phyloP scores from a whole-genome alignment of 306 rosid species.

The Ormosia semicastrata region DNA sequence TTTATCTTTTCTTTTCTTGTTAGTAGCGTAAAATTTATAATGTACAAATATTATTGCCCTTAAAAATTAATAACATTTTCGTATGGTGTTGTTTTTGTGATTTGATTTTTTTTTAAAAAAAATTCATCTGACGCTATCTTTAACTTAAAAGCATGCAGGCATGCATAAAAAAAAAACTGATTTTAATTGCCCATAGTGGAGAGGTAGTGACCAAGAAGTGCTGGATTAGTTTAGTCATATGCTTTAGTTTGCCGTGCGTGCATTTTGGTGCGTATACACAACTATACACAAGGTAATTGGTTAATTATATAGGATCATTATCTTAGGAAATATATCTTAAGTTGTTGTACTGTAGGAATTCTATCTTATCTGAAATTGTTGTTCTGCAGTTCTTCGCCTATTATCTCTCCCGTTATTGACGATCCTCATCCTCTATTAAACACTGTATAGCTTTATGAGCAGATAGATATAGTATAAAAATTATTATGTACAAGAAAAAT shows the following conservation, averaged over 20 bases:
- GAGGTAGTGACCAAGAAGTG: slow-evolving; percentile 25
- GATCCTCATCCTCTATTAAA: not conserved
- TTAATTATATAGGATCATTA: not conserved
- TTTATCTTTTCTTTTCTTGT: too few relatives aligned
- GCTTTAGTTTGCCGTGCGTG: not conserved
- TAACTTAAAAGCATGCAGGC: not conserved
- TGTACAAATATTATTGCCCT: not conserved
- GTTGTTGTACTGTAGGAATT: not conserved
- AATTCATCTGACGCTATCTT: not conserved
- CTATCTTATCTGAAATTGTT: too few relatives aligned
- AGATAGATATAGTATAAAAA: too few relatives aligned
- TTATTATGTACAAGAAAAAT: too few relatives aligned
- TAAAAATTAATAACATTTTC: not conserved
- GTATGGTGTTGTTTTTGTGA: not conserved
- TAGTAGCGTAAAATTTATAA: too few relatives aligned
- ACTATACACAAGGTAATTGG: not conserved
- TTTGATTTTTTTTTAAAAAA: not conserved
- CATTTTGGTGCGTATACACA: not conserved
- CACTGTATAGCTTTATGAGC: too few relatives aligned
- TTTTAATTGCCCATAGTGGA: slow-evolving; percentile 10
- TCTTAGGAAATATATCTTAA: not conserved
- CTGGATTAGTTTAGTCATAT: not conserved
- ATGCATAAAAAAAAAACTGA: not conserved
- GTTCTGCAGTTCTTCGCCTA: too few relatives aligned
- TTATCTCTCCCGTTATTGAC: not conserved